Evolutionary conservation across 768 basidiomycete species (phyloP).

Genomic region (Daedaleopsis nitida): DNA sequence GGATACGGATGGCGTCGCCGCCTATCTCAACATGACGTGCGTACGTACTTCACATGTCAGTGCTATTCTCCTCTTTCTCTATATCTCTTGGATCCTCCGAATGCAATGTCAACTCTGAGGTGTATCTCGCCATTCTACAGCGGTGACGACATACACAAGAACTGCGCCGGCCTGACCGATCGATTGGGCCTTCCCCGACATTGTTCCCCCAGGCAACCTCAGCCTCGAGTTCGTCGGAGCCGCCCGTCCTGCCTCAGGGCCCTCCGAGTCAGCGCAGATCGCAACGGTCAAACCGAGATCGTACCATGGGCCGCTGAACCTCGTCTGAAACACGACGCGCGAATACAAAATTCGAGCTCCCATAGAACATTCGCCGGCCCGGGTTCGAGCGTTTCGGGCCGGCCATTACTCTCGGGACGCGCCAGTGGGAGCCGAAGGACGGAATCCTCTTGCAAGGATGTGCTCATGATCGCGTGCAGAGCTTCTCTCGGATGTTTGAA

Average conservation of each 20-base stretch:
- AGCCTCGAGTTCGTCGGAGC: neutral
- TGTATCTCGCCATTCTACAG: neutral
- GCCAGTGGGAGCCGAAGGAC: slow-evolving; percentile 73
- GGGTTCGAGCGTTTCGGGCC: slow-evolving; percentile 69
- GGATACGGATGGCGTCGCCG: slow-evolving; percentile 65
- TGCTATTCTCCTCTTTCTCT: neutral
- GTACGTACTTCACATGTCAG: no score
- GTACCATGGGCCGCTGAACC: slow-evolving; percentile 60
- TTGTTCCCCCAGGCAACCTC: neutral
- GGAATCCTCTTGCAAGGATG: slow-evolving; percentile 21
- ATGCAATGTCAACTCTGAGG: neutral
- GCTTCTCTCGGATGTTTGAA: no score
- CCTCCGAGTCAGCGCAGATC: no score
- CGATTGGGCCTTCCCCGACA: slow-evolving; percentile 35
- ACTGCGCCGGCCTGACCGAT: slow-evolving; percentile 63
- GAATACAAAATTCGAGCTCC: slow-evolving; percentile 63
- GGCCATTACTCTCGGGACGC: slow-evolving; percentile 73
- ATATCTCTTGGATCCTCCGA: neutral
- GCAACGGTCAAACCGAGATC: neutral
- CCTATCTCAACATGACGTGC: slow-evolving; percentile 70
- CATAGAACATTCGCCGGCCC: slow-evolving; percentile 33
- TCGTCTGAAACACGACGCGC: slow-evolving; percentile 57
- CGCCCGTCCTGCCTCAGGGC: neutral
- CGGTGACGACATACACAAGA: slow-evolving; percentile 78
- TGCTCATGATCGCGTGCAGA: neutral